Percentiles rank a stretch among this genome's conserved stretches.
Conservation (phyloP, 768 basidiomycete species). For the Podaxis sp. region DNA sequence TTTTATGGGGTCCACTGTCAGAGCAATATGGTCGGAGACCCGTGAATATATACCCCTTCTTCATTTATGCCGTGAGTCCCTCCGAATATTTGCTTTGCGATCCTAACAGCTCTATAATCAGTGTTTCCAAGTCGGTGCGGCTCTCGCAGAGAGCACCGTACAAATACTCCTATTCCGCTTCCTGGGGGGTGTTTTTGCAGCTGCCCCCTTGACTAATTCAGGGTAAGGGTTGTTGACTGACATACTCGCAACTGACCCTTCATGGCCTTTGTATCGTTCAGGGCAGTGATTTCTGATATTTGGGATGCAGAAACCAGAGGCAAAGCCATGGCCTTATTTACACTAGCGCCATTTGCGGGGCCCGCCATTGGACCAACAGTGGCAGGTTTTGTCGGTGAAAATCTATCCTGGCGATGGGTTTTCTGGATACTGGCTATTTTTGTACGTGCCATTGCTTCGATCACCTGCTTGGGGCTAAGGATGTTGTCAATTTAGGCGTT, state of each 20-base stretch:
- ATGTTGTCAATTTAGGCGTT: constrained; percentile 37
- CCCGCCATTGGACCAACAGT: constrained; percentile 60
- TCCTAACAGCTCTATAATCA: constrained; percentile 20
- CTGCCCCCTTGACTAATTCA: constrained; percentile 67
- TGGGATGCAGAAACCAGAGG: constrained; percentile 65
- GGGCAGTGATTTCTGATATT: constrained; percentile 55
- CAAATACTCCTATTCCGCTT: constrained; percentile 71
- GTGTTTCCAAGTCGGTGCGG: constrained; percentile 64
- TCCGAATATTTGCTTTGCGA: not conserved
- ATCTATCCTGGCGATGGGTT: constrained; percentile 62
- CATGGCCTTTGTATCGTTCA: constrained; percentile 14
- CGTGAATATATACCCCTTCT: constrained; percentile 55
- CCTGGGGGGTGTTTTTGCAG: constrained; percentile 68
- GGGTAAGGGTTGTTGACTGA: constrained; percentile 49
- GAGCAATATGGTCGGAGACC: constrained; percentile 61
- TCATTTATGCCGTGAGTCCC: constrained; percentile 49
- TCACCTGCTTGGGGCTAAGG: not conserved
- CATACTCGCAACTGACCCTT: not conserved
- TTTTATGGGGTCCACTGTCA: constrained; percentile 58
- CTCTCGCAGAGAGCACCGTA: constrained; percentile 58
- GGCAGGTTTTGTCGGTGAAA: constrained; percentile 44
- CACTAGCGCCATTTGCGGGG: constrained; percentile 66
- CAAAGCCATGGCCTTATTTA: constrained; percentile 65
- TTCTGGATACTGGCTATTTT: constrained; percentile 66
- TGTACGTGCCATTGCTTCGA: constrained; percentile 31